phyloP scores from a whole-genome alignment of 805 yeast species.

The Helenozyma rhizophorensis region DNA sequence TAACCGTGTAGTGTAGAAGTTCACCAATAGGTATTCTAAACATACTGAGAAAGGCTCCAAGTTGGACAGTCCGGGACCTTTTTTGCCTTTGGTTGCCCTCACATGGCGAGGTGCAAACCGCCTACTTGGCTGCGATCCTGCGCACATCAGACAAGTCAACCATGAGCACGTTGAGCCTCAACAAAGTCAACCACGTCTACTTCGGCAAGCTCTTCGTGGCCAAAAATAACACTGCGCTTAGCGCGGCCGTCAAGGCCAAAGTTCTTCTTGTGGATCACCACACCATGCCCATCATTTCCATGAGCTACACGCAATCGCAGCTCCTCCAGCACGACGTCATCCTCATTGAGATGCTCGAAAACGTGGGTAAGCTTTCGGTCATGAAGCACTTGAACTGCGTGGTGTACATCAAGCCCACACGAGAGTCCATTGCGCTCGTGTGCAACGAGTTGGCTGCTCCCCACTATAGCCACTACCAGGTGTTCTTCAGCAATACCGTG shows the following conservation, averaged over 20 bases:
- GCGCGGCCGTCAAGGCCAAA: constrained; percentile 43
- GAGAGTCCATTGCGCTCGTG: constrained; percentile 55
- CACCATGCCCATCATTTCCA: constrained; percentile 82
- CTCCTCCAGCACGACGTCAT: constrained; percentile 80
- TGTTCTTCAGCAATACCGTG: constrained; percentile 74
- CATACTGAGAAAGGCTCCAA: no score
- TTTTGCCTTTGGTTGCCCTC: no score
- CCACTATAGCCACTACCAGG: constrained; percentile 70
- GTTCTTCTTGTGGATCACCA: constrained; percentile 74
- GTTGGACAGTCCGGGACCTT: no score
- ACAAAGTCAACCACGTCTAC: constrained; percentile 13
- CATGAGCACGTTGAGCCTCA: constrained; percentile 14
- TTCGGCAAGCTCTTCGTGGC: constrained; percentile 18
- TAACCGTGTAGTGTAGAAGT: no score
- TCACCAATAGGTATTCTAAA: no score
- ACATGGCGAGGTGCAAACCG: no score
- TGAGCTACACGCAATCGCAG: constrained; percentile 84
- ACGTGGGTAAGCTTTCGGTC: constrained; percentile 60
- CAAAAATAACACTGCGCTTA: constrained; percentile 12
- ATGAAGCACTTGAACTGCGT: constrained; percentile 71
- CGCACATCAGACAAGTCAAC: no score
- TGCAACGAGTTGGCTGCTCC: constrained; percentile 71
- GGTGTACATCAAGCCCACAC: constrained; percentile 71
- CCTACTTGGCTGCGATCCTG: no score
- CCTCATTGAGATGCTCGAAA: constrained; percentile 56